A percentile compares a stretch with the other conserved stretches of the same genome.
phyloP scores from a whole-genome alignment of 2,329 filamentous ascomycete species.

The Aaosphaeria pasadenensis region DNA sequence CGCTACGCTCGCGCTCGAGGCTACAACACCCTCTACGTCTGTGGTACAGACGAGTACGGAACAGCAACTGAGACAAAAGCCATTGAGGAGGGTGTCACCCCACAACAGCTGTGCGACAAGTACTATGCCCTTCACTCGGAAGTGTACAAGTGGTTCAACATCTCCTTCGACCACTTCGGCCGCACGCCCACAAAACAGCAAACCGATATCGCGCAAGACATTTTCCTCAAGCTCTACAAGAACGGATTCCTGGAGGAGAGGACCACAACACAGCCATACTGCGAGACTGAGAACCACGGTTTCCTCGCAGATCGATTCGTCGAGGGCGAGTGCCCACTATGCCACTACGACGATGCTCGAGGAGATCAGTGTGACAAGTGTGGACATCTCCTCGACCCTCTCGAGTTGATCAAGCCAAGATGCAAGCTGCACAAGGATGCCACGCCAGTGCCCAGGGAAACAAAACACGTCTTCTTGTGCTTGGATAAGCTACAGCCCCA shows the following conservation, averaged over 20 bases:
- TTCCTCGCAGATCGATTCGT: slow-evolving; percentile 61
- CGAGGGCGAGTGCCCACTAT: slow-evolving; percentile 75
- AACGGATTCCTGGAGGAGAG: slow-evolving; percentile 88
- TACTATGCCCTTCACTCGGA: slow-evolving; percentile 87
- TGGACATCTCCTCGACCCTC: slow-evolving; percentile 45
- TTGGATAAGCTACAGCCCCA: slow-evolving; percentile 78
- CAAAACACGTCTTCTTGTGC: slow-evolving; percentile 87
- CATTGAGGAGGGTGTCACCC: slow-evolving; percentile 79
- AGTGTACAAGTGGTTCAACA: slow-evolving; percentile 95
- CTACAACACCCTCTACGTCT: slow-evolving; percentile 78
- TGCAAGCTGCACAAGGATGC: slow-evolving; percentile 83
- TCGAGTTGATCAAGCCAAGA: slow-evolving; percentile 57
- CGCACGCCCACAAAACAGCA: slow-evolving; percentile 86
- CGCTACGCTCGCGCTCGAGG: slow-evolving; percentile 76
- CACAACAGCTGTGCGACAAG: slow-evolving; percentile 83
- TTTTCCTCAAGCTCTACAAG: slow-evolving; percentile 82
- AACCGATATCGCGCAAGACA: slow-evolving; percentile 87
- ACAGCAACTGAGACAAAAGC: slow-evolving; percentile 96
- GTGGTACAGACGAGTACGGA: slow-evolving; percentile 91
- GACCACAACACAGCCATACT: slow-evolving; percentile 86
- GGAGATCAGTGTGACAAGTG: slow-evolving; percentile 57
- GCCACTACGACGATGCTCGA: slow-evolving; percentile 52
- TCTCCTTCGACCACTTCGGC: slow-evolving; percentile 92
- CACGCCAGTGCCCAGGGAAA: slow-evolving; percentile 73
- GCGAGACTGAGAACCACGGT: slow-evolving; percentile 59